phyloP scores from a whole-genome alignment of 306 rosid genomes.

The Inga oerstediana region DNA sequence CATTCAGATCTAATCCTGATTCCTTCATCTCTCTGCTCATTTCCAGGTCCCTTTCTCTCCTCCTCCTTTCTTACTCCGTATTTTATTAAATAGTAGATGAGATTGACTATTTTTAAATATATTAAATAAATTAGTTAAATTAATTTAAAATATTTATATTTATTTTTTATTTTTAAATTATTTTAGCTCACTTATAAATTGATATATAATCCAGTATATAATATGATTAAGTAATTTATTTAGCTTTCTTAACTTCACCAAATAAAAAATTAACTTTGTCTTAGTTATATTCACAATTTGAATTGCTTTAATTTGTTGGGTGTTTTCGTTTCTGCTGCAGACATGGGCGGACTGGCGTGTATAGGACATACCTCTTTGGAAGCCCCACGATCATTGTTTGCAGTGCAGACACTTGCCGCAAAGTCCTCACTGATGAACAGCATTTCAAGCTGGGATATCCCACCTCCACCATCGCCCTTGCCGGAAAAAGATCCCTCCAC shows the following conservation, averaged over 20 bases:
- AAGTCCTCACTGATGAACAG: conserved; percentile 40
- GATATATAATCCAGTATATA: too few species aligned
- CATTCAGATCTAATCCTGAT: conserved; percentile 51
- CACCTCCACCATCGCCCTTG: conserved; percentile 37
- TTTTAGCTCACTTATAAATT: too few species aligned
- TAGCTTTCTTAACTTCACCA: accelerated
- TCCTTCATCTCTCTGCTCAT: conserved; percentile 39
- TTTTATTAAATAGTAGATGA: too few species aligned
- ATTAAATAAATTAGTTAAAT: too few species aligned
- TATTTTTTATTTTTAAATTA: too few species aligned
- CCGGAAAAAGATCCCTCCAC: conserved; percentile 50
- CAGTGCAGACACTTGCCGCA: conserved; percentile 45
- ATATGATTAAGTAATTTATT: too few species aligned
- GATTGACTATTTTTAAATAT: too few species aligned
- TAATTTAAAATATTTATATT: too few species aligned
- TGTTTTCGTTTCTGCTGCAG: conserved; percentile 10
- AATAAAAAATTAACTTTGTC: too few species aligned
- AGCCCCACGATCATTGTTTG: conserved; percentile 49
- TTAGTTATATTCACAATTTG: too few species aligned
- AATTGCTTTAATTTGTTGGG: neutral
- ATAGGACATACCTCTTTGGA: conserved; percentile 40
- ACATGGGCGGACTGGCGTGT: conserved; percentile 47
- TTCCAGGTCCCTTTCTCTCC: conserved; percentile 34
- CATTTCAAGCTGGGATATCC: conserved; percentile 48
- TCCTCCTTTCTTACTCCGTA: neutral